Base-by-base conservation (phyloP, 1,284 basidiomycete species). In the Ustanciosporium gigantosporum region DNA sequence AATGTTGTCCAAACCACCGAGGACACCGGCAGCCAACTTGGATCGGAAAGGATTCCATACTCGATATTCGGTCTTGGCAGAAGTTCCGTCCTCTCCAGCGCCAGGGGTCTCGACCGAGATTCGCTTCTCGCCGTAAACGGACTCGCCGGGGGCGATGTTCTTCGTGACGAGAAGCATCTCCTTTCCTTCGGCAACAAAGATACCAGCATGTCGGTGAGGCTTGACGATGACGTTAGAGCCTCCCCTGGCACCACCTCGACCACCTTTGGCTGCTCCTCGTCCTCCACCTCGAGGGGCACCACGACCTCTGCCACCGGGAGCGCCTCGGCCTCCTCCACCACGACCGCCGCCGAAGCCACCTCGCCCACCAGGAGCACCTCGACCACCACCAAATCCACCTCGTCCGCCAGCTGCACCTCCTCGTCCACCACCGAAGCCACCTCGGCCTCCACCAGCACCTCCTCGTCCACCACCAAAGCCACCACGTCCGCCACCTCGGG, bases 31-130 rank as follows among this genome's bases (percentile, higher is more conserved):
- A 25, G 94, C 95, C 70, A 98, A 81, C 84, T 98, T 99, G 78
- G 86, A 88, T 68, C 95, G 85, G 87, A 98, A 98, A 49, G 94
- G 95, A 82, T 99, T 99, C 94, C 94, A 99, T 25, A 98, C 95
- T 57, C 94, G 85, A 82, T 97, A 98, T 81, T 99, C 94, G 70
- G 87, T 84, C 83, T 99, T 99, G 55, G 58, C 41, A 14, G 86
- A 89, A 46, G 80, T 79, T 40, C 89, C 88, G 50, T 85, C 84
- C 84, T 39, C 86, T 9, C 56, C 60, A 3, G 62, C 46, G 24
- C 66, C 59, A 84, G 81, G 93, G 1, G 68, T 62, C 89, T 81
- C 84, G 51, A 81, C 78, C 25, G 74, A 70, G 58, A 81, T 80
- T 41, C 79, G 74, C 78, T 99, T 99, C 82, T 99, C 94, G 68